These are phyloP conservation scores for Aspergillus novofumigatus DNA, from an alignment of 2,329 filamentous ascomycete species.

Conservation along the genomic window DNA sequence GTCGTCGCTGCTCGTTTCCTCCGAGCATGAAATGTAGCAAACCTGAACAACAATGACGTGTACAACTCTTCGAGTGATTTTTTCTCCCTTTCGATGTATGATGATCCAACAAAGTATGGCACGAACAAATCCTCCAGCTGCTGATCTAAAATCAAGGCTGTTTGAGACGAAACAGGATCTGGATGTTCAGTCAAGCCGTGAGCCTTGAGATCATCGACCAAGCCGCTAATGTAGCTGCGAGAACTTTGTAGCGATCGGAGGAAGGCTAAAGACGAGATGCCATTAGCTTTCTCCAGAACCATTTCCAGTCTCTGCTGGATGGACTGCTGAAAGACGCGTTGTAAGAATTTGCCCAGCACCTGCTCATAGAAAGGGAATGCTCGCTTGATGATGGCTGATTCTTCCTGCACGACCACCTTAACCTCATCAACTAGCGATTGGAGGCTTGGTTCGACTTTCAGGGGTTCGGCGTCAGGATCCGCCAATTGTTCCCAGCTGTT, in stretches of 20 bases:
- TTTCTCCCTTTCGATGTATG: slow-evolving; percentile 63
- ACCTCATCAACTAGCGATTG: slow-evolving; percentile 93
- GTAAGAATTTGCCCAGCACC: slow-evolving; percentile 86
- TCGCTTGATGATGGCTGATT: slow-evolving; percentile 92
- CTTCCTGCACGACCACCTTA: slow-evolving; percentile 91
- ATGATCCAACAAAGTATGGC: slow-evolving; percentile 61
- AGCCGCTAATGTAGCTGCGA: slow-evolving; percentile 75
- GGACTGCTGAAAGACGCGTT: slow-evolving; percentile 95
- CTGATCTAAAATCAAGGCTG: slow-evolving; percentile 65
- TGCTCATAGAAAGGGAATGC: slow-evolving; percentile 96
- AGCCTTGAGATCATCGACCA: slow-evolving; percentile 89
- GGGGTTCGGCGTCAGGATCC: slow-evolving; percentile 88
- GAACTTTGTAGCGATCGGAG: slow-evolving; percentile 87
- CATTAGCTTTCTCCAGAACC: slow-evolving; percentile 90
- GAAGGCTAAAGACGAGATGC: slow-evolving; percentile 87
- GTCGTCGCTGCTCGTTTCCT: slow-evolving; percentile 84
- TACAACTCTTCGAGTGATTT: slow-evolving; percentile 73
- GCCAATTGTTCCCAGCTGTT: slow-evolving; percentile 86
- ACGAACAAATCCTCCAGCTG: slow-evolving; percentile 64
- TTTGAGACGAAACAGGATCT: slow-evolving; percentile 82
- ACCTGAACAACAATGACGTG: slow-evolving; percentile 91
- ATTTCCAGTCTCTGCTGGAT: slow-evolving; percentile 94
- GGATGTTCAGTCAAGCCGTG: slow-evolving; percentile 95
- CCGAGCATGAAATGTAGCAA: slow-evolving; percentile 78
- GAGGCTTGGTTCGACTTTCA: slow-evolving; percentile 84